These are phyloP conservation scores for Rhododendron griersonianum DNA, from an alignment of 148 eudicot genomes.

Conservation along the genomic window DNA sequence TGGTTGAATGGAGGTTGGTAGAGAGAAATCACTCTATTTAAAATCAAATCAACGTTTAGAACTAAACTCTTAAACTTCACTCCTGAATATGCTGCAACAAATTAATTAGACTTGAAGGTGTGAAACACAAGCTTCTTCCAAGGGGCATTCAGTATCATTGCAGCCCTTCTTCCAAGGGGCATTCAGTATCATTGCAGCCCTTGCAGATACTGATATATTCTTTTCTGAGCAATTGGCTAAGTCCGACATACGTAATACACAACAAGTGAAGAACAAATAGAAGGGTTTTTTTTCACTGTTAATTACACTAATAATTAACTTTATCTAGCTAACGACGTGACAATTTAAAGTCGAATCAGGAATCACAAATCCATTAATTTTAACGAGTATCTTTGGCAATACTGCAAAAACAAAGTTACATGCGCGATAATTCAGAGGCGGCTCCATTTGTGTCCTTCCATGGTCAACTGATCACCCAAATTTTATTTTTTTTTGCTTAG, in stretches of 20 bases:
- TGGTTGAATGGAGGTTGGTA: conserved; percentile 16
- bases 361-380: neutral
- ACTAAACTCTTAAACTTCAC: conserved; percentile 15
- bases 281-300: too few species aligned
- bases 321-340: neutral
- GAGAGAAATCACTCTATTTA: neutral
- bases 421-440: neutral
- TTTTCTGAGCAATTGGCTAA: neutral
- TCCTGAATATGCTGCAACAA: neutral
- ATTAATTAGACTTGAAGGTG: conserved; percentile 10
- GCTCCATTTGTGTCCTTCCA: too few species aligned
- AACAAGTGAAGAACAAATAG: neutral
- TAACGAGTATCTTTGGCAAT: neutral
- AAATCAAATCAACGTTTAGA: conserved; percentile 1
- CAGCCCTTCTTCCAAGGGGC: conserved; percentile 22
- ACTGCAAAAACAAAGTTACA: neutral
- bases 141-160: conserved; percentile 24
- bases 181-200: conserved; percentile 23
- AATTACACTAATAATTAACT: too few species aligned
- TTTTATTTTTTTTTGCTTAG: too few species aligned
- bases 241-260: too few species aligned
- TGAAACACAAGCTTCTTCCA: conserved; percentile 34
- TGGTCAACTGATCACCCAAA: too few species aligned
- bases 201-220: neutral
- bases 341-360: neutral